Evolutionary conservation across 768 basidiomycete genomes (phyloP), one percentile per base, ranked within the genome.

Genomic region (Tricholoma flavovirens): DNA sequence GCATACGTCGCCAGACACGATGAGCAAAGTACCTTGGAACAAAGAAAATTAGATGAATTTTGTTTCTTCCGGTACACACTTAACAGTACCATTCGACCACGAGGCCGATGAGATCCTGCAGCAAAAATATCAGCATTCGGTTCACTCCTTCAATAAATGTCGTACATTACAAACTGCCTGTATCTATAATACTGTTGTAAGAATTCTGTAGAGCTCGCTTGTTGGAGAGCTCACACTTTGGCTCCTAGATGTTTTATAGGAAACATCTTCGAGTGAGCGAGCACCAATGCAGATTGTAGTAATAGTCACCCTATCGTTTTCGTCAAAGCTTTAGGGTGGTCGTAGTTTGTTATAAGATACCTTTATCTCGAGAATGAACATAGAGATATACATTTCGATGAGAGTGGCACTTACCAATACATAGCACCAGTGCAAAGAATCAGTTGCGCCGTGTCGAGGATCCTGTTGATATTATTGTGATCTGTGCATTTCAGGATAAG

Each of bases 101-200:
- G 26, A 80, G 57, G 17, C 77, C 79, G 56, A 80, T 78, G 19
- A 80, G 62, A 19, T 79, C 79, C 77, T 78, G 56, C 3, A 48
- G 29, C 8, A 17, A 2, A 32, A 24, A 43, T 12, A n/a, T 22
- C 38, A 6, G 42, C 26, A 14, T 4, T 7, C 29, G 22, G 9
- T 45, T 49, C 36, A 51, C 55, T 46, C 19, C 36, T 53, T 29
- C 26, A 35, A 22, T 36, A 52, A 21, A 30, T n/a, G n/a, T n/a
- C 64, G 69, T 61, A 77, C 77, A 56, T 79, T 79, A 58, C 75
- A 78, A 63, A 80, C 79, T 14, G 78, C 80, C 71, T 80, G 79
- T 24, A 79, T 59, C 79, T 81, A 36, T 81, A 33, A 59, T 56
- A 64, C 50, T 62, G 57, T 64, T 56, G 49, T 54, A 35, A 29